Conservation (phyloP, 768 basidiomycete genomes). For the Boletus speciosus region DNA sequence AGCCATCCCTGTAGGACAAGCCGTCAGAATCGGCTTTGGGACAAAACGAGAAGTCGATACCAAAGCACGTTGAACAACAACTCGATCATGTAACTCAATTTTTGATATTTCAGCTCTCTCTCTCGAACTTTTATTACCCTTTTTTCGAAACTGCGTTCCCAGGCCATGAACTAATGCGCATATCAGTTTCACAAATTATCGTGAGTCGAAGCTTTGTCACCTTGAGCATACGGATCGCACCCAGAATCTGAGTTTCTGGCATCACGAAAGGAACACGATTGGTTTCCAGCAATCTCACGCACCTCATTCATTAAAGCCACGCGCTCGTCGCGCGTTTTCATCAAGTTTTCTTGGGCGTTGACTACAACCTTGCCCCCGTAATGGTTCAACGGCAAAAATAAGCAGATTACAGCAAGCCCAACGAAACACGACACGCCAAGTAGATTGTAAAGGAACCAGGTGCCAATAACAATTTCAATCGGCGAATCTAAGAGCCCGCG, state of each 20-base stretch:
- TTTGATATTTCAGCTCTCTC: slow-evolving; percentile 81
- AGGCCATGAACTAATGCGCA: slow-evolving; percentile 76
- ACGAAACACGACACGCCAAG: slow-evolving; percentile 77
- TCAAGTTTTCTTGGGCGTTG: slow-evolving; percentile 75
- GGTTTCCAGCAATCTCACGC: slow-evolving; percentile 2
- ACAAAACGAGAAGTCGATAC: slow-evolving; percentile 26
- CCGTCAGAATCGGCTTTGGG: not conserved
- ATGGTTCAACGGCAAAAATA: slow-evolving; percentile 79
- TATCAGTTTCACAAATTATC: not conserved
- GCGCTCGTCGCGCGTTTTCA: slow-evolving; percentile 90
- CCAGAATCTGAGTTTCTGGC: slow-evolving; percentile 52
- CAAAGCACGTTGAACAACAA: slow-evolving; percentile 57
- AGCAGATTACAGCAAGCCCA: slow-evolving; percentile 71
- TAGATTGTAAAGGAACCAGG: slow-evolving; percentile 70
- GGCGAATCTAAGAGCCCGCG: slow-evolving; percentile 53
- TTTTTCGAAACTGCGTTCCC: slow-evolving; percentile 87
- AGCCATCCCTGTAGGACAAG: slow-evolving; percentile 34
- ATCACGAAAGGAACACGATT: not conserved
- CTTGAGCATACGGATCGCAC: slow-evolving; percentile 90
- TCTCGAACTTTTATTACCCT: slow-evolving; percentile 69
- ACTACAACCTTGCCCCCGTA: slow-evolving; percentile 78
- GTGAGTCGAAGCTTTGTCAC: slow-evolving; percentile 16
- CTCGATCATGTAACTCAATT: slow-evolving; percentile 85
- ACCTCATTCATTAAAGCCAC: slow-evolving; percentile 89
- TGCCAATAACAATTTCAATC: slow-evolving; percentile 73